Conservation (phyloP, 1,284 basidiomycete species). For the Naganishia albida region DNA sequence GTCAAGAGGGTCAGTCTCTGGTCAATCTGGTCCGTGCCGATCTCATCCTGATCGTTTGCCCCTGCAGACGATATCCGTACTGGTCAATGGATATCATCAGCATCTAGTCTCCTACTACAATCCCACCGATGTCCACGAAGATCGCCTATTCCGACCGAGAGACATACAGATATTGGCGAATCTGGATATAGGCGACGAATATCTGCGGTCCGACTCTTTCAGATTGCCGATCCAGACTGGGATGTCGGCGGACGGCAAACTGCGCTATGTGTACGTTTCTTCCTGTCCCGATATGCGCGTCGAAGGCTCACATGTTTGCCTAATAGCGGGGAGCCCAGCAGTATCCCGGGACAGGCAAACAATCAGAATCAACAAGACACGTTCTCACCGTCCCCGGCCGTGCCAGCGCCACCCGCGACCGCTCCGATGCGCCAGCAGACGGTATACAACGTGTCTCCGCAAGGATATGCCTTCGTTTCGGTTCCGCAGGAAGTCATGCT, state of each 20-base stretch:
- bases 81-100: constrained; percentile 79
- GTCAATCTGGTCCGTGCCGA: constrained; percentile 29
- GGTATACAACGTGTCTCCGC: constrained; percentile 5
- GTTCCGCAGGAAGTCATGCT: constrained; percentile 19
- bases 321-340: constrained; percentile 19
- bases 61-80: constrained; percentile 83
- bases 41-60: constrained; percentile 28
- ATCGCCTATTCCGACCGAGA: constrained; percentile 82
- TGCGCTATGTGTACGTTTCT: constrained; percentile 64
- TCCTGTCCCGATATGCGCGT: not conserved
- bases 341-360: constrained; percentile 17
- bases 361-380: constrained; percentile 13
- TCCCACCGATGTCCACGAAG: constrained; percentile 84
- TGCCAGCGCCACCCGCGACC: constrained; percentile 11
- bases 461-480: constrained; percentile 11
- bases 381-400: not conserved
- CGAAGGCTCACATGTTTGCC: not conserved
- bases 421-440: constrained; percentile 16
- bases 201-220: constrained; percentile 86
- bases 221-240: constrained; percentile 86
- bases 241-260: constrained; percentile 74
- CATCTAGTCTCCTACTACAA: constrained; percentile 97
- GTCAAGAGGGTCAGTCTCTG: constrained; percentile 80
- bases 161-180: constrained; percentile 83
- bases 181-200: constrained; percentile 82